Evolutionary conservation across 2,329 filamentous ascomycete genomes (phyloP).

Genomic region (Exophiala alcalophila): DNA sequence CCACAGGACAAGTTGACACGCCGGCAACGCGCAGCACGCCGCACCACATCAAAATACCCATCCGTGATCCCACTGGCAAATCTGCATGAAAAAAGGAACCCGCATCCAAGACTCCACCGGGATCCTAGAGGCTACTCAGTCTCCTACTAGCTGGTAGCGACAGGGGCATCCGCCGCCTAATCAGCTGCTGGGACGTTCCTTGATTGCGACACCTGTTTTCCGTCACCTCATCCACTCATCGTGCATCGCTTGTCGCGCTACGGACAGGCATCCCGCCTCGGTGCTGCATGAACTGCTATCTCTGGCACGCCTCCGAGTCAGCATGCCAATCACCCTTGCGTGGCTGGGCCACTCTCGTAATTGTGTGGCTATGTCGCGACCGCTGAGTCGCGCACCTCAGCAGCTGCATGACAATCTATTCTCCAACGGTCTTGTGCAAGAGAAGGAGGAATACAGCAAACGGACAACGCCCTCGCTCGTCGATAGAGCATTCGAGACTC

Average conservation of each 20-base stretch:
- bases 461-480: not conserved
- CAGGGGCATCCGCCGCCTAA: too few species aligned
- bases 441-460: too few species aligned
- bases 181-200: too few species aligned
- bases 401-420: conserved; percentile 7
- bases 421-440: not conserved
- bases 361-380: conserved; percentile 24
- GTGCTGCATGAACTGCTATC: conserved; percentile 23
- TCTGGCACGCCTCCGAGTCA: conserved; percentile 15
- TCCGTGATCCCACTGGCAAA: conserved; percentile 4
- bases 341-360: conserved; percentile 13
- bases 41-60: too few species aligned
- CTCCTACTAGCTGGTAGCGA: too few species aligned
- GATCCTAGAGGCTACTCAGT: too few species aligned
- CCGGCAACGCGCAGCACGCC: not conserved
- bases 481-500: too few species aligned
- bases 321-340: conserved; percentile 4
- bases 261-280: conserved; percentile 20
- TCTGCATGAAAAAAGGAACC: not conserved
- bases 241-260: conserved; percentile 20
- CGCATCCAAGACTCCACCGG: not conserved
- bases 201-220: conserved; percentile 19
- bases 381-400: too few species aligned
- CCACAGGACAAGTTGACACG: too few species aligned
- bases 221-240: conserved; percentile 18